Evolutionary conservation across 2,329 filamentous ascomycete genomes (phyloP), one percentile per base, ranked within the genome.

Genomic region (Chlorencoelia australis): DNA sequence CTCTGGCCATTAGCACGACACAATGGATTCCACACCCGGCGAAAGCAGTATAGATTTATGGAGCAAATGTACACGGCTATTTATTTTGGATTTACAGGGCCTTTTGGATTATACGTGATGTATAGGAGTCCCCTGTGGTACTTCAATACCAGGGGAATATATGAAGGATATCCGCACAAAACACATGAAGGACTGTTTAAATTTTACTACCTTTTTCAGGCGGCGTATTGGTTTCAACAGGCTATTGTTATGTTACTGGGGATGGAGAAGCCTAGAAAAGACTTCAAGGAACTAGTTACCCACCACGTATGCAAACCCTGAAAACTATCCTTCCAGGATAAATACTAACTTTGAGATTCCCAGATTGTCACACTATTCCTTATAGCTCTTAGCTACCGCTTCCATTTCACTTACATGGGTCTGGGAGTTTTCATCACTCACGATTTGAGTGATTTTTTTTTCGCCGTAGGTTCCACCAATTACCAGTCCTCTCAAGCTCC

Each of bases 371-470:
- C 85, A 10, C 65, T 95, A 41, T 67, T 79, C 14, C 71, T 95
- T 51, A 94, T 95, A 49, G 81, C 64, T 39, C 66, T 89, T 54
- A 91, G 83, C 65, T 95, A 95, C 64, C 78, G 87, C 42, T 95
- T 94, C 67, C 88, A 95, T 63, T 95, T 95, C 60, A 93, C 87
- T 19, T 89, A 94, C 62, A 91, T 95, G 58, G 88, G 89, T 14
- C 65, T 95, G 39, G 84, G 86, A 15, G 86, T 95, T 22, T 95
- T 94, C 62, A 86, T 89, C 43, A 94, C 88, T 8, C 86, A 94
- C 60, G 88, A 95, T 57, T 82, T 95, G 43, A 87, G 80, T 43
- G 88, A 95, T 61, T 94, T 94, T 63, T 94, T 95, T 73, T 72
- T 95, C 30, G 88, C 88, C 22, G 83, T 87, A 73, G 62, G 79